phyloP scores from a whole-genome alignment of 2,329 filamentous ascomycete species.

The Fusarium sp. region DNA sequence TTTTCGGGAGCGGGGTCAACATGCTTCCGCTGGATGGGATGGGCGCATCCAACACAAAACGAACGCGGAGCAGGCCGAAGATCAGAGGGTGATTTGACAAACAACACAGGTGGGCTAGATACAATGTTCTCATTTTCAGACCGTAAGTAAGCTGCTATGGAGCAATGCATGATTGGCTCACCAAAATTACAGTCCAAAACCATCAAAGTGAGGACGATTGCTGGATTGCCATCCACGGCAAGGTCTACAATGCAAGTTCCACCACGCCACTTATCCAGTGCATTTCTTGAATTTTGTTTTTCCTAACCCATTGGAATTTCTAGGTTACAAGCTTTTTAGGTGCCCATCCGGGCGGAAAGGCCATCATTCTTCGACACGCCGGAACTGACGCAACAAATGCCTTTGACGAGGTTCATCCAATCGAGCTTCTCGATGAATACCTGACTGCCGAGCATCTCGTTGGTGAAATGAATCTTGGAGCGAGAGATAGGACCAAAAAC shows the following conservation, averaged over 20 bases:
- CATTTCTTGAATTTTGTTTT: not conserved
- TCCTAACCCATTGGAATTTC: not conserved
- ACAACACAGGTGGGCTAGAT: not conserved
- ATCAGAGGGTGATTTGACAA: not conserved
- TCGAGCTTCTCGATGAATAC: slow-evolving; percentile 18
- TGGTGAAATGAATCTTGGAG: not conserved
- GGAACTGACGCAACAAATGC: slow-evolving; percentile 24
- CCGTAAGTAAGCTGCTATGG: not conserved
- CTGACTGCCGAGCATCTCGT: slow-evolving; percentile 6
- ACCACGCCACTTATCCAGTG: not conserved
- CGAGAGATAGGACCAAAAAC: not conserved
- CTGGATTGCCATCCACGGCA: slow-evolving; percentile 17
- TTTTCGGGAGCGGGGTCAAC: not conserved
- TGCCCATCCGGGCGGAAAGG: slow-evolving; percentile 17
- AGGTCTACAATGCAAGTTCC: slow-evolving; percentile 14
- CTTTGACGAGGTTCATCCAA: slow-evolving; percentile 18
- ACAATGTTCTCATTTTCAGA: slow-evolving; percentile 3
- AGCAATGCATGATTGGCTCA: not conserved
- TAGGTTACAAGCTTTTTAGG: slow-evolving; percentile 15
- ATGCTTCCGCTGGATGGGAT: not conserved
- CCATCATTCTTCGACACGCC: slow-evolving; percentile 17
- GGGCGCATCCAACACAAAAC: not conserved
- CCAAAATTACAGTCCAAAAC: not conserved
- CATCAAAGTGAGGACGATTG: slow-evolving; percentile 3
- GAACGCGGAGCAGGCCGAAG: not conserved